Evolutionary conservation across 768 basidiomycete species (phyloP).

Genomic region (Collybiopsis confluens): DNA sequence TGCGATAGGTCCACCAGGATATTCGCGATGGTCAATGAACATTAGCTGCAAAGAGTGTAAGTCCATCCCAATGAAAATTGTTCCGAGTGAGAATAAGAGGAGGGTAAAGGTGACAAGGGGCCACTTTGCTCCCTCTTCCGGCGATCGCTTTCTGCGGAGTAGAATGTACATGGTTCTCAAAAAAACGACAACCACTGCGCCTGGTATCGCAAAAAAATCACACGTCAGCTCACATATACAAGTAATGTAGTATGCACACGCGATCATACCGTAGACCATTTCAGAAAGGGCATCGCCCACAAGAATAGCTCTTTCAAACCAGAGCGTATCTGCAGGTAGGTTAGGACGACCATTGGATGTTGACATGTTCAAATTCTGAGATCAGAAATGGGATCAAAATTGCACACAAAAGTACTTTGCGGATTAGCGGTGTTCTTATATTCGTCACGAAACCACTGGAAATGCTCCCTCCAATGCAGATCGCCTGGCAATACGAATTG

Average conservation of each 20-base stretch:
- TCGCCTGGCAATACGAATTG: too few species aligned
- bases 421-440: background rate
- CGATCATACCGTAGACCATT: background rate
- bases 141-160: background rate
- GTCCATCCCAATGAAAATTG: constrained; percentile 15
- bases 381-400: background rate
- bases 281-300: background rate
- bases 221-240: too few species aligned
- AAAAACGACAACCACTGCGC: background rate
- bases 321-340: background rate
- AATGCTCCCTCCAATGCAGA: too few species aligned
- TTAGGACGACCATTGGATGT: background rate
- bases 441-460: too few species aligned
- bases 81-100: constrained; percentile 12
- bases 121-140: background rate
- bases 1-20: constrained; percentile 24
- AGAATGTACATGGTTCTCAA: background rate
- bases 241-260: background rate
- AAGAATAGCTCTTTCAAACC: background rate
- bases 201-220: background rate
- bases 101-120: background rate
- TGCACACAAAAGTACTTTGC: background rate
- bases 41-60: constrained; percentile 20
- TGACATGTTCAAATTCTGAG: background rate
- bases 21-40: constrained; percentile 27